These are phyloP conservation scores for Neurospora sp. DNA, from an alignment of 495 filamentous ascomycete genomes.

Conservation along the genomic window DNA sequence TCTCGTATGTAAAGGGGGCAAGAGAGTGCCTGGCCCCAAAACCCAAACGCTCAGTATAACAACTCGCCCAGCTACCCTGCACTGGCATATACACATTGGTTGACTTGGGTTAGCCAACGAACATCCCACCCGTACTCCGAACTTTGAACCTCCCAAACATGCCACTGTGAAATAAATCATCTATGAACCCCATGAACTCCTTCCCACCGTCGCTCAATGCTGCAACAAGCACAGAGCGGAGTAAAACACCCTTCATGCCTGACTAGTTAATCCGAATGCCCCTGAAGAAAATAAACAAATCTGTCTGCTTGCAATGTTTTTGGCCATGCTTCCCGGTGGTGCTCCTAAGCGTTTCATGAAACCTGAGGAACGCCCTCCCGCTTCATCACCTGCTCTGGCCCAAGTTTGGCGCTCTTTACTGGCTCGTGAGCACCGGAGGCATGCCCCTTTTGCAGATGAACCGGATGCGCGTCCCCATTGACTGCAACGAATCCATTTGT, in stretches of 20 bases:
- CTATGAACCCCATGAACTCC: neutral
- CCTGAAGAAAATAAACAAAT: neutral
- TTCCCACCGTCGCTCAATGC: neutral
- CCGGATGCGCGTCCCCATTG: slow-evolving; percentile 16
- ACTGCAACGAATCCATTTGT: slow-evolving; percentile 14
- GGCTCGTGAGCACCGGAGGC: slow-evolving; percentile 9
- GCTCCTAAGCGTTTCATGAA: slow-evolving; percentile 6
- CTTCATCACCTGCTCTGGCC: slow-evolving; percentile 10
- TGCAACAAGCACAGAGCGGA: neutral
- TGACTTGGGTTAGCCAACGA: neutral
- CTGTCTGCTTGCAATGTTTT: neutral
- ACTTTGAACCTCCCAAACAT: neutral
- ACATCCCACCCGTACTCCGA: neutral
- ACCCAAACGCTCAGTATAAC: neutral
- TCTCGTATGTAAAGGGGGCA: neutral
- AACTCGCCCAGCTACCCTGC: neutral
- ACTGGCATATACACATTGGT: neutral
- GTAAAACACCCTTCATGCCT: neutral
- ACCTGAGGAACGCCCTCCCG: slow-evolving; percentile 19
- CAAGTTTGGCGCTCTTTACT: slow-evolving; percentile 13
- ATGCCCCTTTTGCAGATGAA: slow-evolving; percentile 14
- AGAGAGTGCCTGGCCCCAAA: neutral
- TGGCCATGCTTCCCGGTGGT: neutral
- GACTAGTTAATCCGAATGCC: neutral
- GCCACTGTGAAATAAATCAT: neutral